These are phyloP conservation scores for Solanum chiquidenum DNA, from an alignment of 257 asterid genomes.

Conservation along the genomic window DNA sequence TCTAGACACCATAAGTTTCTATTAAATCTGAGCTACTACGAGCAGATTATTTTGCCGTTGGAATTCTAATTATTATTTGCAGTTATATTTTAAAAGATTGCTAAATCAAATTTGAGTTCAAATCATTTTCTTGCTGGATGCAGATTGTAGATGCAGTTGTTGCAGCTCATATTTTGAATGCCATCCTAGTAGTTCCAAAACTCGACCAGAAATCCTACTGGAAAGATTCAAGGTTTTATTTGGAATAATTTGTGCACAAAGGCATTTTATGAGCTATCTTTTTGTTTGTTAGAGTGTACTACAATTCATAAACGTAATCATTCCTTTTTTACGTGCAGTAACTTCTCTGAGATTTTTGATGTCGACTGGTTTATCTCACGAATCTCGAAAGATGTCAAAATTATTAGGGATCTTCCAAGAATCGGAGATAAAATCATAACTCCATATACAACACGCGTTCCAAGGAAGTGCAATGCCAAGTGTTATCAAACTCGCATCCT, in stretches of 20 bases:
- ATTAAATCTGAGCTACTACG: background rate
- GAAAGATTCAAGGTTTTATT: constrained; percentile 59
- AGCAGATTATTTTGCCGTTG: background rate
- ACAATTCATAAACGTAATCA: background rate
- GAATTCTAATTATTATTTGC: background rate
- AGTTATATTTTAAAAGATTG: background rate
- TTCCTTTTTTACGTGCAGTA: constrained; percentile 31
- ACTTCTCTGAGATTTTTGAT: constrained; percentile 70
- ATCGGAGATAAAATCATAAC: constrained; percentile 29
- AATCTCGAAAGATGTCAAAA: constrained; percentile 41
- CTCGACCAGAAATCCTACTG: constrained; percentile 73
- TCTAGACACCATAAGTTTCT: background rate
- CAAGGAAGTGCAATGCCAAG: constrained; percentile 49
- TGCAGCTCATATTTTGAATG: constrained; percentile 65
- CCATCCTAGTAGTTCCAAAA: constrained; percentile 59
- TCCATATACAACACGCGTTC: constrained; percentile 35
- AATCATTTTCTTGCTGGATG: background rate
- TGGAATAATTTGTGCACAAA: background rate
- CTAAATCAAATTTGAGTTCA: background rate
- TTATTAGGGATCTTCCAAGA: constrained; percentile 40
- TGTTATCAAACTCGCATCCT: constrained; percentile 56
- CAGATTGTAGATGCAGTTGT: constrained; percentile 84
- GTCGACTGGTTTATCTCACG: constrained; percentile 40
- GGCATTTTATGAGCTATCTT: background rate
- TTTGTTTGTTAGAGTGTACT: background rate